These are phyloP conservation scores for Cucurbitaria berberidis DNA, from an alignment of 2,329 filamentous ascomycete genomes.

Conservation along the genomic window DNA sequence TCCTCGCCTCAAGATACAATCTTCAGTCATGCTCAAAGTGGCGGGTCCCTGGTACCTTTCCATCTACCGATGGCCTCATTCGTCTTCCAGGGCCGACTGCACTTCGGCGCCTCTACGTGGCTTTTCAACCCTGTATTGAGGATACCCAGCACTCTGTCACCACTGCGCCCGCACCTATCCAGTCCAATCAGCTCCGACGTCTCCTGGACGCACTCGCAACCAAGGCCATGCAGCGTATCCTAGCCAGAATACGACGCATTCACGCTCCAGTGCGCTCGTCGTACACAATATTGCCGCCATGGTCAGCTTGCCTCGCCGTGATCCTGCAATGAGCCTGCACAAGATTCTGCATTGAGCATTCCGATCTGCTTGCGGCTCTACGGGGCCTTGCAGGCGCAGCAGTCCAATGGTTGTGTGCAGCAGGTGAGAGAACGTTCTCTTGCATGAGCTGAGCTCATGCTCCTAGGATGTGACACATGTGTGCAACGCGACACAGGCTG, in stretches of 20 bases:
- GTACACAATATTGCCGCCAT: background rate
- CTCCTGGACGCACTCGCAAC: constrained; percentile 19
- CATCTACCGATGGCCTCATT: background rate
- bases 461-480: constrained; percentile 1
- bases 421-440: constrained; percentile 12
- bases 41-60: background rate
- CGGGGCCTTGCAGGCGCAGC: constrained; percentile 1
- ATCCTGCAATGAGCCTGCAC: constrained; percentile 5
- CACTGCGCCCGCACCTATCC: constrained; percentile 27
- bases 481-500: constrained; percentile 1
- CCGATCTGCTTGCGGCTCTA: constrained; percentile 17
- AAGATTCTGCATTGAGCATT: constrained; percentile 15
- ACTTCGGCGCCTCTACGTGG: constrained; percentile 3
- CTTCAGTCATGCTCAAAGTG: too few species aligned
- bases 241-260: constrained; percentile 9
- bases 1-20: too few species aligned
- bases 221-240: constrained; percentile 37
- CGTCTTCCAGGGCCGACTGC: background rate
- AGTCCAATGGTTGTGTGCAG: background rate
- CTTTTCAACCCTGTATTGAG: constrained; percentile 2
- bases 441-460: constrained; percentile 23
- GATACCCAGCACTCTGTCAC: constrained; percentile 3
- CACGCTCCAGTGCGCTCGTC: constrained; percentile 9
- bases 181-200: constrained; percentile 23
- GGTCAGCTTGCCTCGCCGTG: constrained; percentile 1